Conservation (phyloP, 2,329 filamentous ascomycete species). For the Thelonectria blattea region DNA sequence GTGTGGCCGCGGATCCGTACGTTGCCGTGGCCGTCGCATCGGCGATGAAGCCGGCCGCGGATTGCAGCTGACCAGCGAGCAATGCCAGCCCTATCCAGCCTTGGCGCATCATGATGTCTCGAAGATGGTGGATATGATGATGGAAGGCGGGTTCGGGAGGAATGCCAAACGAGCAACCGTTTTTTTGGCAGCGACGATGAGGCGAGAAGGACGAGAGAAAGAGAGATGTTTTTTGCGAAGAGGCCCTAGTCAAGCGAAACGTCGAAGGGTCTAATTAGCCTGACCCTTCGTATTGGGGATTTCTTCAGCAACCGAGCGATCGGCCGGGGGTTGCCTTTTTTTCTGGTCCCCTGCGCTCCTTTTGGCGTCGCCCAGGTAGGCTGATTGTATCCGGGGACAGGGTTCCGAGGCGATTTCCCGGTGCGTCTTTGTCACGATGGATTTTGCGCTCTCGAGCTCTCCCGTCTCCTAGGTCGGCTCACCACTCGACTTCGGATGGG, state of each 20-base stretch:
- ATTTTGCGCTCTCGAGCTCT: constrained; percentile 20
- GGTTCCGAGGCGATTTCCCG: constrained; percentile 26
- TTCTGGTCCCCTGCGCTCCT: background rate
- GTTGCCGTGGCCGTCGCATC: constrained; percentile 30
- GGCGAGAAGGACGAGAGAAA: constrained; percentile 6
- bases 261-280: background rate
- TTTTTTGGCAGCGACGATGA: constrained; percentile 6
- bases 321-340: constrained; percentile 12
- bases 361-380: constrained; percentile 20
- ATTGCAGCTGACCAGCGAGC: constrained; percentile 23
- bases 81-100: constrained; percentile 32
- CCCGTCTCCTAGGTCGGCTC: constrained; percentile 10
- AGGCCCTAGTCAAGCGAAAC: background rate
- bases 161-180: background rate
- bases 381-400: constrained; percentile 18
- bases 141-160: constrained; percentile 1
- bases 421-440: constrained; percentile 28
- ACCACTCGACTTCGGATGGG: constrained; percentile 14
- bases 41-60: constrained; percentile 26
- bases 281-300: background rate
- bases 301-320: background rate
- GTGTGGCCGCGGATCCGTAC: constrained; percentile 30
- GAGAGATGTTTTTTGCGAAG: constrained; percentile 5
- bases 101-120: constrained; percentile 30
- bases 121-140: background rate